These are phyloP conservation scores for Herpetospermum pedunculosum DNA, from an alignment of 306 rosid genomes.

Conservation along the genomic window DNA sequence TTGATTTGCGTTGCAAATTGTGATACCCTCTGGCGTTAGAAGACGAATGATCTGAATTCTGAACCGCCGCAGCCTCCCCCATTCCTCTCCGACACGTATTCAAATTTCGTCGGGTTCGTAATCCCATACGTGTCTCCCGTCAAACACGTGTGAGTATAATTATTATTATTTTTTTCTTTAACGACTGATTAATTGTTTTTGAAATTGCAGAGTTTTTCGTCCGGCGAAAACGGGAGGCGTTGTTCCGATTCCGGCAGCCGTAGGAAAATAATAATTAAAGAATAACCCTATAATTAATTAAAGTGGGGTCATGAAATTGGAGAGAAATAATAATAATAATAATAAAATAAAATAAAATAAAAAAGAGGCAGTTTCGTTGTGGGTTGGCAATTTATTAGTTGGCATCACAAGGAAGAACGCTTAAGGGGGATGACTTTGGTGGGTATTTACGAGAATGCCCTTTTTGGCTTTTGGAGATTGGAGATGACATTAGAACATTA, in stretches of 20 bases:
- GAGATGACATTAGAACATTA: neutral
- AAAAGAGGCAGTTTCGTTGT: neutral
- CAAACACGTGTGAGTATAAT: constrained; percentile 1
- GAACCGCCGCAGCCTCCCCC: neutral
- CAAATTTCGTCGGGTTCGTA: neutral
- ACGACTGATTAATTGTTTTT: neutral
- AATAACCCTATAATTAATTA: neutral
- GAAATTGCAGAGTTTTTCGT: neutral
- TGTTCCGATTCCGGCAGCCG: neutral
- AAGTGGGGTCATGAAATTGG: neutral
- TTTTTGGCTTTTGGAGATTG: neutral
- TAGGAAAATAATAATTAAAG: neutral
- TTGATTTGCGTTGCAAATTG: constrained; percentile 1
- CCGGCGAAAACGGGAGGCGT: too few species aligned
- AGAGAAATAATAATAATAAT: too few species aligned
- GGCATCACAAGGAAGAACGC: neutral
- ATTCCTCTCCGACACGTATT: neutral
- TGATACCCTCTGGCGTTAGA: neutral
- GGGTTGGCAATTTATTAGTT: neutral
- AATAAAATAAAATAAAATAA: too few species aligned
- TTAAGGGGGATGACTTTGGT: neutral
- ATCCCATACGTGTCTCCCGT: neutral
- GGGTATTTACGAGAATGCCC: neutral
- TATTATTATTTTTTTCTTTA: too few species aligned
- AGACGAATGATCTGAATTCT: constrained; percentile 1